Conservation (phyloP, 1,284 basidiomycete genomes). For the Malassezia arunalokei region DNA sequence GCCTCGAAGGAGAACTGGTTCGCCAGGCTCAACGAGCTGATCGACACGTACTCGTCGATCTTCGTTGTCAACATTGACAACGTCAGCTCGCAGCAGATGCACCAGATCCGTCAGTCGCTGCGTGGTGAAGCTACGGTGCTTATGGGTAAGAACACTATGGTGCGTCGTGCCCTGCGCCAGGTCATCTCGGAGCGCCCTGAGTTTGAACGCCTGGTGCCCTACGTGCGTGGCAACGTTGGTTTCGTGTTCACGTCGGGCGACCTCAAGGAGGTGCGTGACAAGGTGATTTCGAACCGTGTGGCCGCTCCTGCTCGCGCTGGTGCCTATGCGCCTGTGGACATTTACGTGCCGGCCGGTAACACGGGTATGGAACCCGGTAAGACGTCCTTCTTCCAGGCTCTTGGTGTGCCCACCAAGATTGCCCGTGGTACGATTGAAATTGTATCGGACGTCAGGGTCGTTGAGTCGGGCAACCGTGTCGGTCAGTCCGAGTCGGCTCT, state of each 20-base stretch:
- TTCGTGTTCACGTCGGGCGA: constrained; percentile 94
- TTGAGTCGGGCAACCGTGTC: constrained; percentile 78
- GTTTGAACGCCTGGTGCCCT: constrained; percentile 88
- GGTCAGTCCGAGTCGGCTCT: constrained; percentile 93
- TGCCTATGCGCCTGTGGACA: constrained; percentile 83
- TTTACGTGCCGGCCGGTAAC: constrained; percentile 85
- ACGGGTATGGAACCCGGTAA: constrained; percentile 90
- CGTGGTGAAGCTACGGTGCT: constrained; percentile 91
- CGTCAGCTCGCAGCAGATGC: constrained; percentile 97
- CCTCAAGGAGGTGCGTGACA: constrained; percentile 83
- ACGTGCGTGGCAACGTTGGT: constrained; percentile 93
- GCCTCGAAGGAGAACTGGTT: constrained; percentile 90
- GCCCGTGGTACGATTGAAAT: constrained; percentile 99
- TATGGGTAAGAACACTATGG: constrained; percentile 99
- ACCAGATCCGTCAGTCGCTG: constrained; percentile 89
- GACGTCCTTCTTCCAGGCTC: constrained; percentile 88
- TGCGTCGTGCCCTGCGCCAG: constrained; percentile 86
- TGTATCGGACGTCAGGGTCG: constrained; percentile 90
- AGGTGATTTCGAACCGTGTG: constrained; percentile 92
- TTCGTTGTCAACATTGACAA: constrained; percentile 99
- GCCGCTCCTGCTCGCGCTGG: constrained; percentile 96
- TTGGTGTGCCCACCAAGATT: constrained; percentile 99
- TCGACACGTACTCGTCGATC: constrained; percentile 82
- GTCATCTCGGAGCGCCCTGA: constrained; percentile 80
- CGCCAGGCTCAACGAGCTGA: constrained; percentile 79